These are phyloP conservation scores for Sporopachydermia cereana DNA, from an alignment of 1,139 yeast genomes.

Conservation along the genomic window DNA sequence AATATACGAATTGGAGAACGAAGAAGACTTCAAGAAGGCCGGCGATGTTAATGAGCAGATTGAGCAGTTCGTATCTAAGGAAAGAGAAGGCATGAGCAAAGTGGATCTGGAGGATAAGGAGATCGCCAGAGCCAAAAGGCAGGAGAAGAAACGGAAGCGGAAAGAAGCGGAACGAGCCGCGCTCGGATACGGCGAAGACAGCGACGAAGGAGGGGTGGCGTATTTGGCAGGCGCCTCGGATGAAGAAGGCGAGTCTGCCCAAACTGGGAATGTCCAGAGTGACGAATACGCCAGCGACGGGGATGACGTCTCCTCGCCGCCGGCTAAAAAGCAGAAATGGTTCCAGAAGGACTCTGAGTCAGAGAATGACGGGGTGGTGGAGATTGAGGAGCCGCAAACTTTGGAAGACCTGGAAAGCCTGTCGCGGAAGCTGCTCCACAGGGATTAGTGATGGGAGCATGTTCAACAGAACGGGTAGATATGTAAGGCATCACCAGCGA, in stretches of 20 bases:
- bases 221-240: constrained; percentile 11
- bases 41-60: constrained; percentile 71
- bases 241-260: constrained; percentile 19
- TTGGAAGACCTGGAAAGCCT: constrained; percentile 90
- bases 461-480: too few relatives aligned
- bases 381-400: constrained; percentile 79
- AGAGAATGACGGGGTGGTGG: constrained; percentile 35
- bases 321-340: constrained; percentile 45
- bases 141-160: constrained; percentile 82
- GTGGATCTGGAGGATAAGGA: constrained; percentile 72
- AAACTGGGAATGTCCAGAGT: constrained; percentile 15
- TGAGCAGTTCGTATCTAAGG: constrained; percentile 51
- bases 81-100: constrained; percentile 51
- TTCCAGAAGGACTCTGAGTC: constrained; percentile 27
- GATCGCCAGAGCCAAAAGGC: constrained; percentile 70
- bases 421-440: constrained; percentile 49
- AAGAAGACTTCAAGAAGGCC: constrained; percentile 66
- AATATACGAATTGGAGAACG: constrained; percentile 81
- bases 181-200: constrained; percentile 33
- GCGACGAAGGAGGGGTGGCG: constrained; percentile 12
- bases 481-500: too few relatives aligned
- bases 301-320: constrained; percentile 19
- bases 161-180: constrained; percentile 59
- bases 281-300: constrained; percentile 20
- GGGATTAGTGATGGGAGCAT: constrained; percentile 6